Evolutionary conservation across 2,329 filamentous ascomycete species (phyloP).

Genomic region (Sclerotinia spermophila): DNA sequence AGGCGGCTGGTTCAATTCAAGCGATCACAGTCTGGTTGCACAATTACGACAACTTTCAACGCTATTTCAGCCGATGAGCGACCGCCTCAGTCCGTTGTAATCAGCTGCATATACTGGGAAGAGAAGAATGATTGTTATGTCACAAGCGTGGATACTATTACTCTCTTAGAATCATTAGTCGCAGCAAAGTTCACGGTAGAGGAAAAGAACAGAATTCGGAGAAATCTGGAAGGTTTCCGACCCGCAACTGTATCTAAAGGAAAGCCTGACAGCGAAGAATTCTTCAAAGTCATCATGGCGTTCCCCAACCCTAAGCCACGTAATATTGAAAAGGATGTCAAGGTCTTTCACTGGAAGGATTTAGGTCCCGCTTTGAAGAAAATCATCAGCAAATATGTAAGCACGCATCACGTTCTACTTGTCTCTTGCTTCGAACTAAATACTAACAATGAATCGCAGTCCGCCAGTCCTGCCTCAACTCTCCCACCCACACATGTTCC

Average conservation of each 20-base stretch:
- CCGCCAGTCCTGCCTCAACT: slow-evolving; percentile 37
- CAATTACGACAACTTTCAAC: slow-evolving; percentile 75
- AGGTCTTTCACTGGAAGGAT: slow-evolving; percentile 96
- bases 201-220: slow-evolving; percentile 95
- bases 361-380: slow-evolving; percentile 86
- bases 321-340: slow-evolving; percentile 99
- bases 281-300: slow-evolving; percentile 98
- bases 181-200: slow-evolving; percentile 86
- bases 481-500: slow-evolving; percentile 30
- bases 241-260: slow-evolving; percentile 91
- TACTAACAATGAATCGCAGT: slow-evolving; percentile 29
- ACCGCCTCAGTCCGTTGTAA: slow-evolving; percentile 79
- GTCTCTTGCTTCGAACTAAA: not conserved
- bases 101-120: slow-evolving; percentile 97
- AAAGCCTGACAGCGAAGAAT: slow-evolving; percentile 88
- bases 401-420: slow-evolving; percentile 16
- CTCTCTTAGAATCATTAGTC: slow-evolving; percentile 87
- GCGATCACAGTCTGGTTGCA: slow-evolving; percentile 76
- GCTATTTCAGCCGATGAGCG: slow-evolving; percentile 76
- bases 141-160: slow-evolving; percentile 95
- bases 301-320: slow-evolving; percentile 93
- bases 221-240: slow-evolving; percentile 91
- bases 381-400: slow-evolving; percentile 89
- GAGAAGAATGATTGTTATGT: slow-evolving; percentile 89
- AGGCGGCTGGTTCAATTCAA: slow-evolving; percentile 86